Percentiles rank a stretch among this genome's conserved stretches.
phyloP scores from a whole-genome alignment of 805 yeast species.

The Pichia membranifaciens region DNA sequence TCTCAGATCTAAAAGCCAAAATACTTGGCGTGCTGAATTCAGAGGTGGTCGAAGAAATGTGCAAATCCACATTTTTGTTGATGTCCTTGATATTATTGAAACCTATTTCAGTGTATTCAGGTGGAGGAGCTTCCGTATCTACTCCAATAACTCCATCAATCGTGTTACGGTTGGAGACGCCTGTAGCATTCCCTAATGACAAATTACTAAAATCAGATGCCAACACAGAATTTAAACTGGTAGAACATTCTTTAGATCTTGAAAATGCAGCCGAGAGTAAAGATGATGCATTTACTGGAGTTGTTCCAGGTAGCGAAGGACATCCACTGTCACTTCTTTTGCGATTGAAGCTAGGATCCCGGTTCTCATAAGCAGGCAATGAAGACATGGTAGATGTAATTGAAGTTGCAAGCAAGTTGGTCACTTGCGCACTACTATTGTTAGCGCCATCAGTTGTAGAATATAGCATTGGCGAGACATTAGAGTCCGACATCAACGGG shows the following conservation, averaged over 20 bases:
- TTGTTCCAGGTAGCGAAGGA: not conserved
- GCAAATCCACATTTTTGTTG: conserved; percentile 15
- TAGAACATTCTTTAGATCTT: conserved; percentile 6
- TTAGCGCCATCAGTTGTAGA: conserved; percentile 10
- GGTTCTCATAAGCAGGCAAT: conserved; percentile 1
- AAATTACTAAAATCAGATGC: conserved; percentile 2
- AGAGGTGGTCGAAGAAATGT: conserved; percentile 12
- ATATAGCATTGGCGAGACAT: conserved; percentile 10
- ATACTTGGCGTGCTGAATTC: not conserved
- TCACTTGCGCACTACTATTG: conserved; percentile 25
- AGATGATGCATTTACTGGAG: conserved; percentile 4
- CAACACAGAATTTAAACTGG: conserved; percentile 4
- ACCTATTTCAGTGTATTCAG: conserved; percentile 4
- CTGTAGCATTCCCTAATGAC: not conserved
- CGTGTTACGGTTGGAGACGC: not conserved
- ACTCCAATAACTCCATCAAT: conserved; percentile 8
- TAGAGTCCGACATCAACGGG: conserved; percentile 31
- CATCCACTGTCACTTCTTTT: conserved; percentile 2
- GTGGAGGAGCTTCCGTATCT: conserved; percentile 1
- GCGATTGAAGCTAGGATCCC: not conserved
- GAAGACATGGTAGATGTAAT: not conserved
- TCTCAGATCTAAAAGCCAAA: conserved; percentile 11
- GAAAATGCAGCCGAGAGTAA: conserved; percentile 11
- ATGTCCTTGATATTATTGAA: not conserved
- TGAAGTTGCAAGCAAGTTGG: conserved; percentile 16